Evolutionary conservation across 441 rosid genomes (phyloP), one percentile per base, ranked within the genome.

Genomic region (Adansonia gregorii): DNA sequence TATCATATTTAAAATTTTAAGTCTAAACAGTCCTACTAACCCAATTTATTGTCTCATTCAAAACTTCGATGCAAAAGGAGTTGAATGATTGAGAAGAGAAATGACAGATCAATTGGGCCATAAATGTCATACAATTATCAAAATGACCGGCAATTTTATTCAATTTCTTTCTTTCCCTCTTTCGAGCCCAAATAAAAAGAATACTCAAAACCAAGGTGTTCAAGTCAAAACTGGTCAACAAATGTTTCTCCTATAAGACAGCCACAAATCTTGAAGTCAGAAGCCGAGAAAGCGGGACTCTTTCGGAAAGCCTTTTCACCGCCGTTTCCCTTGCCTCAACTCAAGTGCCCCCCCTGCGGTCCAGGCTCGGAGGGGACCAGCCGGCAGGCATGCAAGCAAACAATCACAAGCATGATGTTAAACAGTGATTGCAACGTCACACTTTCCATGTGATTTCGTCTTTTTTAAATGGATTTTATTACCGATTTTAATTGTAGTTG

Each of bases 221-320:
- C 41, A 24, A 27, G 17, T 49, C 59, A 48, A 52, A 52, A 31
- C 48, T 14, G 15, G 67, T 63, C 46, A 31, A 63, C 35, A 10
- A 1, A 52, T 4, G 45, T 4, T 8, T 9, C 4, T n/a, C 8
- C 9, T 31, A 27, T 3, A 52, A 27, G 46, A n/a, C 45, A 31
- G 61, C 74, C 48, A 45, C 74, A 71, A 15, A 51, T 52, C 46
- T 51, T 27, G 61, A 71, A 71, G 20, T 4, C 15, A 70, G 1
- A 9, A 0, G 24, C 56, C 22, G 2, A 52, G 24, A 27, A 24
- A 15, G 74, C 24, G 43, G 59, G 59, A 14, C 24, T 56, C 11
- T 17, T 65, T 39, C 1, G 17, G 3, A 7, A 39, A 15, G 41
- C 4, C 27, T 1, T 8, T 41, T 41, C 59, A 46, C 10, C 51